Evolutionary conservation across 106 monocot species (phyloP), one percentile per base, ranked within the genome.

Genomic region (Posidonia australis): DNA sequence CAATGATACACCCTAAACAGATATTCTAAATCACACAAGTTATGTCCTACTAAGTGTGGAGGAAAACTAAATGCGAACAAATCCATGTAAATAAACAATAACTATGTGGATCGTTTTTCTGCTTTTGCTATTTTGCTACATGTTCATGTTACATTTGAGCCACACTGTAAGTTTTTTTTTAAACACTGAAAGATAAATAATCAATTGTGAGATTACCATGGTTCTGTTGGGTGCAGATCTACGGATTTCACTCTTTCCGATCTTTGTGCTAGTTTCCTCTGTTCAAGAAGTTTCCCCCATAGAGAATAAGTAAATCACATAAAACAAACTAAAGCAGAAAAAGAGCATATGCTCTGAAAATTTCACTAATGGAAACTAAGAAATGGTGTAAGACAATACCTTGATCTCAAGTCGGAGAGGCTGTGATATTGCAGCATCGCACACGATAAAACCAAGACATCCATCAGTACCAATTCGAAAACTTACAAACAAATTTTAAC

Each of bases 141-240:
- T 45, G 7, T 45, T 45, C n/a, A n/a, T n/a, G n/a, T n/a, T n/a
- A n/a, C n/a, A n/a, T n/a, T n/a, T n/a, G n/a, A n/a, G n/a, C n/a
- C n/a, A n/a, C 54, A 23, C 17, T 54, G 17, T 19, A 54, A 54
- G n/a, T 23, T 6, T 6, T 6, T 23, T 9, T 16, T 9, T 0
- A 54, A 54, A 54, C 11, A 54, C 6, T 0, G 14, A 10, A 64
- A 61, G 21, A 46, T 14, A 51, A 51, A 28, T 7, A 27, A 66
- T 13, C 20, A 31, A 51, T 4, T 25, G 27, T 10, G 60, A 65
- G n/a, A n/a, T n/a, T 93, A 86, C 93, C 93, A 93, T 93, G 93
- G 85, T 72, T 93, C 93, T 18, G 70, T 70, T 18, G 70, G 70
- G 30, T 70, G 70, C 60, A 70, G 60, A 70, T 70, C 70, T 25